Percentiles rank a stretch among this genome's conserved stretches.
These are phyloP conservation scores for Amanita pseudoporphyria DNA, from an alignment of 768 basidiomycete genomes.

Conservation along the genomic window DNA sequence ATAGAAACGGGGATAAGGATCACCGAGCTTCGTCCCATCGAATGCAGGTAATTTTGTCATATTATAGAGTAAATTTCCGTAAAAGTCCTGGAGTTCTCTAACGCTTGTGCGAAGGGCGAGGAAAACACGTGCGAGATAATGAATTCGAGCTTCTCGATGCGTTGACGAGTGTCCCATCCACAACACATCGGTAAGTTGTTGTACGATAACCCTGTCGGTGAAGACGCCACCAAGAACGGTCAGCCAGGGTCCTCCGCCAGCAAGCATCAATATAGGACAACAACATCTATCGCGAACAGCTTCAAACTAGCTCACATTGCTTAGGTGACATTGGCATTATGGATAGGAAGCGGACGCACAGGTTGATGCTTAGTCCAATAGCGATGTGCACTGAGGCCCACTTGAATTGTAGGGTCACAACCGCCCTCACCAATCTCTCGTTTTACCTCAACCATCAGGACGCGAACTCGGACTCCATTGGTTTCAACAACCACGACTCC, in stretches of 20 bases:
- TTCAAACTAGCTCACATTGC: neutral
- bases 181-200: conserved; percentile 14
- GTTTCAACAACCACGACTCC: conserved; percentile 3
- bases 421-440: conserved; percentile 18
- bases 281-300: conserved; percentile 9
- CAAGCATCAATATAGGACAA: conserved; percentile 24
- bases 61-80: conserved; percentile 6
- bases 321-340: neutral
- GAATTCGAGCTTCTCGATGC: conserved; percentile 12
- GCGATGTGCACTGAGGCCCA: conserved; percentile 13
- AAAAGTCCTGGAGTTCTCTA: conserved; percentile 9
- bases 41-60: neutral
- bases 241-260: conserved; percentile 14
- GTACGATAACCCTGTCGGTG: conserved; percentile 14
- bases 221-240: conserved; percentile 7
- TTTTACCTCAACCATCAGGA: conserved; percentile 17
- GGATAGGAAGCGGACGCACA: neutral
- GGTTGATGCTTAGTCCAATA: conserved; percentile 5
- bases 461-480: neutral
- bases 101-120: conserved; percentile 11
- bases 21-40: neutral
- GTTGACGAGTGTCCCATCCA: conserved; percentile 14
- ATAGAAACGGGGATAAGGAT: conserved; percentile 14
- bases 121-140: conserved; percentile 8
- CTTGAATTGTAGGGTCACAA: conserved; percentile 23